phyloP scores from a whole-genome alignment of 257 asterid species.

The Rhazya stricta region DNA sequence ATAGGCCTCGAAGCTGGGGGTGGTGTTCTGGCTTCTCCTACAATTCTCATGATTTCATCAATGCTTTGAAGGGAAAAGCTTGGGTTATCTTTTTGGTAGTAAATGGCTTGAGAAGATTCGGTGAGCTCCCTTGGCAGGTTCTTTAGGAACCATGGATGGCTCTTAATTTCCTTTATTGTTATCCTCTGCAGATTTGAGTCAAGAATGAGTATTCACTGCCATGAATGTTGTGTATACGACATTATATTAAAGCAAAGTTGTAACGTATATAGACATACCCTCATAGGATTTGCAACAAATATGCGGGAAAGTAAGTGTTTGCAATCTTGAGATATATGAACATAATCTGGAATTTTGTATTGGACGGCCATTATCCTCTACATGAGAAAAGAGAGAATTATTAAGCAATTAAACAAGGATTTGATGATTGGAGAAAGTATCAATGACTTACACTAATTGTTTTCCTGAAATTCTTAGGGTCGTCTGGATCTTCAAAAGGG shows the following conservation, averaged over 20 bases:
- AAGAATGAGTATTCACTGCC: background rate
- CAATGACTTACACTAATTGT: conserved; percentile 22
- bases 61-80: conserved; percentile 50
- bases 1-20: conserved; percentile 50
- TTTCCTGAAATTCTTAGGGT: conserved; percentile 44
- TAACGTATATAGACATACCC: conserved; percentile 23
- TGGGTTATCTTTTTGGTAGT: conserved; percentile 53
- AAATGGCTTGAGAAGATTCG: conserved; percentile 43
- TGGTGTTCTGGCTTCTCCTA: conserved; percentile 47
- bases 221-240: too few species aligned
- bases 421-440: too few species aligned
- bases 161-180: conserved; percentile 53
- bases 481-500: conserved; percentile 46
- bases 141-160: conserved; percentile 77
- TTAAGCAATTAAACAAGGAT: background rate
- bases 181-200: conserved; percentile 45
- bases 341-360: conserved; percentile 51
- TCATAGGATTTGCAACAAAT: conserved; percentile 35
- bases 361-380: conserved; percentile 49
- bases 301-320: conserved; percentile 48
- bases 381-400: conserved; percentile 2
- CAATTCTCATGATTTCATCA: conserved; percentile 32
- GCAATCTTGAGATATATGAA: conserved; percentile 49
- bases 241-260: background rate
- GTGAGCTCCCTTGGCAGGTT: conserved; percentile 26